These are phyloP conservation scores for Oenanthe sinensis DNA, from an alignment of 129 eudicot genomes.

Conservation along the genomic window DNA sequence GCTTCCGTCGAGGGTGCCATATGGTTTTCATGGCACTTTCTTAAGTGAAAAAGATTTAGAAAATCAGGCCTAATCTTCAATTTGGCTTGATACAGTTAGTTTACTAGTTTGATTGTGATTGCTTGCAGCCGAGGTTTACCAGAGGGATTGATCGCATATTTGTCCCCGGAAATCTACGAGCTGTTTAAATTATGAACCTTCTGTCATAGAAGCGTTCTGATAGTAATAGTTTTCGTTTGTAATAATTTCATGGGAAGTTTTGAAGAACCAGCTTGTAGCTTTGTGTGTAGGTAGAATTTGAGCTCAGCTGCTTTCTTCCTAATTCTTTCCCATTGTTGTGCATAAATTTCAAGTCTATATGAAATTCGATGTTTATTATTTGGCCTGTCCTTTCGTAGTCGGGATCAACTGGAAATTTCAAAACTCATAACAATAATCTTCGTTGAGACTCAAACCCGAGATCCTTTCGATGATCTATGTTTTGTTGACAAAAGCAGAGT, in stretches of 20 bases:
- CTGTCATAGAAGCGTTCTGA: not conserved
- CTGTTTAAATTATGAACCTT: not conserved
- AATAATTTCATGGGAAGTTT: constrained; percentile 7
- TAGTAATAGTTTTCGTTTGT: not conserved
- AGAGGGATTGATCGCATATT: constrained; percentile 26
- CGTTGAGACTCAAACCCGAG: no score
- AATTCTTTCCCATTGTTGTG: constrained; percentile 6
- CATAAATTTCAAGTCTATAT: not conserved
- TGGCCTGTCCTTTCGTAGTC: no score
- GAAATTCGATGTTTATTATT: not conserved
- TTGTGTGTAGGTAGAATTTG: constrained; percentile 15
- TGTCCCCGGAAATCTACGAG: constrained; percentile 26
- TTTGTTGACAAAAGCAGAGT: no score
- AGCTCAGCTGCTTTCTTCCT: constrained; percentile 21
- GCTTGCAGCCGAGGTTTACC: constrained; percentile 20
- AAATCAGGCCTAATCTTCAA: constrained; percentile 17
- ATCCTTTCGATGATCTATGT: no score
- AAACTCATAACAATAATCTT: no score
- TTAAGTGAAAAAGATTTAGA: constrained; percentile 39
- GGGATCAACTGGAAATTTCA: no score
- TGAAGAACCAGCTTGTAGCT: constrained; percentile 28
- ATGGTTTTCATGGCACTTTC: constrained; percentile 62
- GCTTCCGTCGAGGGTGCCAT: constrained; percentile 53
- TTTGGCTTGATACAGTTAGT: not conserved
- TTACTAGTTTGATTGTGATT: constrained; percentile 4